Evolutionary conservation across 83 land plant genomes (phyloP).

Genomic region (Thuja plicata): DNA sequence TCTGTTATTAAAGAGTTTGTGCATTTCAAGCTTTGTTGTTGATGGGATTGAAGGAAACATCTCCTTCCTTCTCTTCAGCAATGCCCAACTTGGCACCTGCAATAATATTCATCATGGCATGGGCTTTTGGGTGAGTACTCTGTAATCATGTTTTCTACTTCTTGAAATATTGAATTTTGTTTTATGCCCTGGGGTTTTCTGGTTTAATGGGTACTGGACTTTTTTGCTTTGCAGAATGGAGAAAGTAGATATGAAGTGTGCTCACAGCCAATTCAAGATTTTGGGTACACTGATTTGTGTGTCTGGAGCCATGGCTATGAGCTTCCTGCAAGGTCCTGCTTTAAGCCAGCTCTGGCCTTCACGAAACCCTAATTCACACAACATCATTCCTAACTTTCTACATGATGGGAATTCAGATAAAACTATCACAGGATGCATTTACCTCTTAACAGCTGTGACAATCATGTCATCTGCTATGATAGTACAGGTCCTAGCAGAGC

Average conservation of each 20-base stretch:
- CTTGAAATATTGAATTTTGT: not conserved
- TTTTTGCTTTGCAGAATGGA: slow-evolving; percentile 35
- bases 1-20: slow-evolving; percentile 34
- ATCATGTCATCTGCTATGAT: not conserved
- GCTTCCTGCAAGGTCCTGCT: no score
- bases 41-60: slow-evolving; percentile 42
- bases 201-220: not conserved
- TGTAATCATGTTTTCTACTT: not conserved
- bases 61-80: slow-evolving; percentile 64
- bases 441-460: not conserved
- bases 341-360: slow-evolving; percentile 5
- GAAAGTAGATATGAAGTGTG: slow-evolving; percentile 44
- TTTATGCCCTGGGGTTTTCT: not conserved
- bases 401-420: slow-evolving; percentile 3
- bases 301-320: slow-evolving; percentile 27
- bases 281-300: slow-evolving; percentile 54
- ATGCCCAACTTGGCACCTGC: slow-evolving; percentile 69
- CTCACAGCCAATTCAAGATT: slow-evolving; percentile 44
- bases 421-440: not conserved
- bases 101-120: slow-evolving; percentile 55
- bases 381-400: not conserved
- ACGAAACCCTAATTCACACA: not conserved
- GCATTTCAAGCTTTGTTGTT: slow-evolving; percentile 34
- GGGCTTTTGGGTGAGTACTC: slow-evolving; percentile 34
- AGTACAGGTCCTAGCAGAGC: not conserved